Base-by-base conservation (phyloP, 331 rosid genomes). In the Arachis monticola region DNA sequence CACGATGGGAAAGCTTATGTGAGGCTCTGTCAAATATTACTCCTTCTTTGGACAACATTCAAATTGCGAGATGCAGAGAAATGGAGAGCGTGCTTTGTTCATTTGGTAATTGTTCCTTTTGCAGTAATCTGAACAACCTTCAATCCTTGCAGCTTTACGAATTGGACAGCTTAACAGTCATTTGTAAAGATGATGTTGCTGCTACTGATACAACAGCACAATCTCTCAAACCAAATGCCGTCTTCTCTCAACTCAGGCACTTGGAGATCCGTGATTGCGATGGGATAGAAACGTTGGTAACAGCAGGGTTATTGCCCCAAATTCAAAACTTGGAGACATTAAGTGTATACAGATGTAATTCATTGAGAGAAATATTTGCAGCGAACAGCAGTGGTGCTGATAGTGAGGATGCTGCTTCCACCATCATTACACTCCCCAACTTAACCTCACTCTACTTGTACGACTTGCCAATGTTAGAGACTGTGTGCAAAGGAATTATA, bases 51-150 rank as follows among this genome's bases (percentile, higher is more conserved):
- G 10, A 3, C 7, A 8, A 0, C 0, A 52, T 64, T 12, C 0
- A 0, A 0, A 17, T 27, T 17, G 0, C 0, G 0, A 0, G 0
- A 0, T 75, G 73, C 12, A 0, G 10, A 58, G 0, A 57, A 10
- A 5, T 75, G 22, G 4, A n/a, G 51, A 65, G 51, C 12, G 44
- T 75, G 60, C 30, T 69, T 8, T 67, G 75, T 40, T 60, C 9
- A 11, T 42, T 61, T 10, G 13, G 40, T 10, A 58, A 45, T 50
- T 68, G 81, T 77, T 35, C 32, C 47, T 22, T 7, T 1, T 69
- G 64, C 57, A 12, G 10, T 27, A 9, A n/a, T 2, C 10, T 76
- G 45, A n/a, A 4, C 5, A 32, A 10, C 7, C 41, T 75, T 0
- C 2, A 57, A n/a, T 7, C 2, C 13, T 56, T 75, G 42, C 1